Evolutionary conservation across 192 early-diverging fungal genomes (phyloP), one percentile per base, ranked within the genome.

Genomic region (Entophlyctis luteolus): DNA sequence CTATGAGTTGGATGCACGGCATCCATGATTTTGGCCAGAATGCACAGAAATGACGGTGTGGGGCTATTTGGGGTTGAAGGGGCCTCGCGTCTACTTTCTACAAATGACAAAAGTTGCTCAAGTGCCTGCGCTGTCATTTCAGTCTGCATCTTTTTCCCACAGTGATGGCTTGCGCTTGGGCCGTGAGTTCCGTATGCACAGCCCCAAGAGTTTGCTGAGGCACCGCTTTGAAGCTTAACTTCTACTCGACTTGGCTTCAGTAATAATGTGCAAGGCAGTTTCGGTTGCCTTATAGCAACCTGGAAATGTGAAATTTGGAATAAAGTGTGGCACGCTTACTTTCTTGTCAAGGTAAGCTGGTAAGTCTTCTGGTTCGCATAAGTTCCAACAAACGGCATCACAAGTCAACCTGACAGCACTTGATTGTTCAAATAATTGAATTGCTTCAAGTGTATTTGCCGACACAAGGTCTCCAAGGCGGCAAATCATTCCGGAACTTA

Each of bases 401-500:
- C 72, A 55, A 55, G 72, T 76, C 10, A 81, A 65, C n/a, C 75
- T 55, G 0, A 72, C 73, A 58, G 54, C 72, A 60, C 81, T 84
- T 14, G 48, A 39, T 55, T 71, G 45, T 48, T 84, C 79, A 66
- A 84, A 84, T 2, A 56, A 34, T 53, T 76, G 72, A 23, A 81
- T 59, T 2, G 62, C 39, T 55, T 84, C 82, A 4, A 81, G 38
- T 4, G 73, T 76, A 1, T 62, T 59, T 16, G 73, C 55, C 2
- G 76, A 65, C 36, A 84, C 76, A 28, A 81, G n/a, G 52, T 84
- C 82, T 1, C 82, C 82, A n/a, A 81, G 60, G n/a, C 82, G 70
- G 8, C 73, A 71, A 8, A 81, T 73, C 67, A 79, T 75, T 0
- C 75, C 82, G n/a, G 82, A 69, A 4, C 79, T 84, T 47, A 8